A percentile compares a stretch with the other conserved stretches of the same genome.
These are phyloP conservation scores for Echria macrotheca DNA, from an alignment of 495 filamentous ascomycete genomes.

Conservation along the genomic window DNA sequence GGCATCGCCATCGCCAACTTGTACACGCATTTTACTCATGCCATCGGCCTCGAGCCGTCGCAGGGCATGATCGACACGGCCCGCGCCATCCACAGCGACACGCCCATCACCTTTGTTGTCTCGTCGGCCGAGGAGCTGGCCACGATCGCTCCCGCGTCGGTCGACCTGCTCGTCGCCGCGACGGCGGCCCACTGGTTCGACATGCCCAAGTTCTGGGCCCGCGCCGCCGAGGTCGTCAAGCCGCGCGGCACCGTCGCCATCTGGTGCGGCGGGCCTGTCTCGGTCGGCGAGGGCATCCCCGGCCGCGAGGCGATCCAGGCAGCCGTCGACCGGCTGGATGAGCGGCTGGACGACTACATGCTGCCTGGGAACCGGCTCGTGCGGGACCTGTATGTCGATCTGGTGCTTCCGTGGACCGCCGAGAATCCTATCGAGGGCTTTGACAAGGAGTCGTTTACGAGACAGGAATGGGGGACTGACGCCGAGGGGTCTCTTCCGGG, in stretches of 20 bases:
- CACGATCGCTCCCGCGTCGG: conserved; percentile 26
- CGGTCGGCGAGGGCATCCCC: conserved; percentile 26
- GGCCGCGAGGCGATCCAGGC: conserved; percentile 26
- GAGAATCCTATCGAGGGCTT: conserved; percentile 33
- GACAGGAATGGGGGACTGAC: conserved; percentile 33
- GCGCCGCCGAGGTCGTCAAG: conserved; percentile 50
- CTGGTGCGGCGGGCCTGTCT: conserved; percentile 42
- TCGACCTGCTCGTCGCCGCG: conserved; percentile 50
- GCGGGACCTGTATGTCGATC: conserved; percentile 33
- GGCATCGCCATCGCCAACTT: conserved; percentile 40
- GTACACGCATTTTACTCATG: conserved; percentile 36
- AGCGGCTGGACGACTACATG: conserved; percentile 31
- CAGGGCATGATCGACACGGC: conserved; percentile 48
- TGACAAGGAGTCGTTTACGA: conserved; percentile 32
- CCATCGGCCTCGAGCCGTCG: conserved; percentile 49
- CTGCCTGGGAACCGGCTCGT: conserved; percentile 33
- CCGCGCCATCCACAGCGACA: conserved; percentile 20
- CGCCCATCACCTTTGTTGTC: conserved; percentile 38
- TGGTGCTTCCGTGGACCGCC: conserved; percentile 49
- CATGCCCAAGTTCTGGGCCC: conserved; percentile 55
- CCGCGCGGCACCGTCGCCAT: conserved; percentile 53
- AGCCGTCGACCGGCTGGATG: conserved; percentile 10
- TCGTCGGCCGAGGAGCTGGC: conserved; percentile 44
- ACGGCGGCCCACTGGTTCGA: conserved; percentile 59
- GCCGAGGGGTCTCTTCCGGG: neutral